Conservation (phyloP, 2,329 filamentous ascomycete genomes). For the Sporothrix inflata region DNA sequence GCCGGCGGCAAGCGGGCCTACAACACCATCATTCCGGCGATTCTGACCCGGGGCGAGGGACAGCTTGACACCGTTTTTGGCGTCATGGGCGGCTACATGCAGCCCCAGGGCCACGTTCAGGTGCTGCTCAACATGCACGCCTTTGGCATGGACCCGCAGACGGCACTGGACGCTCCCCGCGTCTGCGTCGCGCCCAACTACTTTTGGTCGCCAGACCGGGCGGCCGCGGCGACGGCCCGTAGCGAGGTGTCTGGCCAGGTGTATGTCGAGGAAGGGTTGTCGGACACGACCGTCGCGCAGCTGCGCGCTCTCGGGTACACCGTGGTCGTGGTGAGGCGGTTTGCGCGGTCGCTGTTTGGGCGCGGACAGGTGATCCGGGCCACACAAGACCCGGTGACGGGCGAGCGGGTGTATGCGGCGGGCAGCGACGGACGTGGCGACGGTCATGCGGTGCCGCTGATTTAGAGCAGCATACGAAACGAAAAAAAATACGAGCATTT, state of each 20-base stretch:
- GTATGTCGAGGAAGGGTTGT: conserved; percentile 80
- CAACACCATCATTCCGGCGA: conserved; percentile 92
- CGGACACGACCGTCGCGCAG: conserved; percentile 64
- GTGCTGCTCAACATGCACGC: conserved; percentile 86
- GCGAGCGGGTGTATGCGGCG: conserved; percentile 74
- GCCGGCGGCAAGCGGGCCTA: conserved; percentile 85
- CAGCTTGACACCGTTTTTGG: conserved; percentile 54
- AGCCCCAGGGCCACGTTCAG: conserved; percentile 92
- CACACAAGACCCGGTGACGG: conserved; percentile 68
- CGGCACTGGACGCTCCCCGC: conserved; percentile 83
- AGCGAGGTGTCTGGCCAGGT: conserved; percentile 55
- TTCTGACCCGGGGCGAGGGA: conserved; percentile 67
- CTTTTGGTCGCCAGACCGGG: conserved; percentile 43
- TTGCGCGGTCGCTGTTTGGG: conserved; percentile 72
- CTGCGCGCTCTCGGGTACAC: conserved; percentile 71
- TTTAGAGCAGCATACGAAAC: neutral
- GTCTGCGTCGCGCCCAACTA: conserved; percentile 74
- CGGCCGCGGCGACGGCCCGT: conserved; percentile 44
- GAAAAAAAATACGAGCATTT: neutral
- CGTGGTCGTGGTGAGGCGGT: conserved; percentile 66
- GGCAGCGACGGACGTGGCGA: conserved; percentile 88
- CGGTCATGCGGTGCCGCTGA: conserved; percentile 50
- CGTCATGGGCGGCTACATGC: conserved; percentile 98
- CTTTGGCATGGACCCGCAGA: conserved; percentile 79
- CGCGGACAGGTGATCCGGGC: conserved; percentile 81